phyloP scores from a whole-genome alignment of 768 basidiomycete genomes.

The Pleurotus tuoliensis region DNA sequence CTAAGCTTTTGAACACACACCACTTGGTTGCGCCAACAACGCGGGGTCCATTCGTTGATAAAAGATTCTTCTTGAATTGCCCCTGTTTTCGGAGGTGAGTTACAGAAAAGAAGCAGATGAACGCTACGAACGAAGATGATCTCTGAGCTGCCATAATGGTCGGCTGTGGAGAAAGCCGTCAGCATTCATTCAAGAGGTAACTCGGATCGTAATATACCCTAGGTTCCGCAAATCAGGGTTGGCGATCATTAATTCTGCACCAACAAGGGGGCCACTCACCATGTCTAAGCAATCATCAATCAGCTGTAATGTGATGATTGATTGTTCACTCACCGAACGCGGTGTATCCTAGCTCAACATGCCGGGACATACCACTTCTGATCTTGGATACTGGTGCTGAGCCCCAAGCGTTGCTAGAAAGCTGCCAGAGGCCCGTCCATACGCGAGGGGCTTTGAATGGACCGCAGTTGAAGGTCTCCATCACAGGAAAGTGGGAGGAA shows the following conservation, averaged over 20 bases:
- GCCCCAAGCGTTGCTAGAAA: conserved; percentile 85
- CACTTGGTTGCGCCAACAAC: conserved; percentile 81
- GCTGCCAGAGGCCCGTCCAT: conserved; percentile 82
- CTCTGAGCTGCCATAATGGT: conserved; percentile 85
- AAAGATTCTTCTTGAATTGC: conserved; percentile 52
- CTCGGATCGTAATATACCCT: conserved; percentile 25
- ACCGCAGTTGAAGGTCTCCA: conserved; percentile 54
- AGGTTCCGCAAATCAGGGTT: neutral
- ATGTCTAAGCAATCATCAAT: conserved; percentile 26
- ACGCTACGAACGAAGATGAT: conserved; percentile 62
- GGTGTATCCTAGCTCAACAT: conserved; percentile 58
- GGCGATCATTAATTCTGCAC: neutral
- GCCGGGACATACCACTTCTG: conserved; percentile 60
- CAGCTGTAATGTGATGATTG: neutral
- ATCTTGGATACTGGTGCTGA: conserved; percentile 63
- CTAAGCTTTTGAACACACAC: conserved; percentile 66
- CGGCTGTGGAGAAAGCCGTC: conserved; percentile 41
- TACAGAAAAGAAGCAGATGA: conserved; percentile 8
- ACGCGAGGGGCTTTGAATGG: conserved; percentile 57
- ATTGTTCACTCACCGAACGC: conserved; percentile 48
- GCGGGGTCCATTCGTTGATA: conserved; percentile 24
- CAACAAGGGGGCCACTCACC: conserved; percentile 21
- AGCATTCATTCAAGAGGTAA: conserved; percentile 2
- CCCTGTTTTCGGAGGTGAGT: conserved; percentile 42
- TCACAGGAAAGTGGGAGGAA: neutral